phyloP scores from a whole-genome alignment of 768 basidiomycete species.

The Neoboletus brunneissimus region DNA sequence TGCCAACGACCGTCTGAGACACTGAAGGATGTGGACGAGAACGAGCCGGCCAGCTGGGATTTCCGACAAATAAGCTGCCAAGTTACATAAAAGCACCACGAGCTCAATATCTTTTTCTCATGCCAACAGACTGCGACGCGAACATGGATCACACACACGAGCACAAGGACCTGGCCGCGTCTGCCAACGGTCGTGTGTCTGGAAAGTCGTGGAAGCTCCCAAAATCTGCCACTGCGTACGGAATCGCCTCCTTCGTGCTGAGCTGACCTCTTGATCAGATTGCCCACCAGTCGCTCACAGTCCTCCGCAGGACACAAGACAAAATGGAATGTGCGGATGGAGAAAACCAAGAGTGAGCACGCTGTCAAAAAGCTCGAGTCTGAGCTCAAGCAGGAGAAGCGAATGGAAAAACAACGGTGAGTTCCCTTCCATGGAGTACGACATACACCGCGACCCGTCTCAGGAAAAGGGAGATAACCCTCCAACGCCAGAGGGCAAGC shows the following conservation, averaged over 20 bases:
- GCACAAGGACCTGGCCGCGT: conserved; percentile 45
- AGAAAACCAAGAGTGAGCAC: conserved; percentile 57
- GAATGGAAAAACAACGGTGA: conserved; percentile 61
- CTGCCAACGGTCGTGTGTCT: conserved; percentile 63
- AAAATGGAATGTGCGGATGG: conserved; percentile 70
- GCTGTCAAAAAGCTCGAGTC: conserved; percentile 72
- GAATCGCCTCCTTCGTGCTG: not conserved
- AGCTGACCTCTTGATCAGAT: conserved; percentile 3
- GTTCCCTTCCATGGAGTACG: conserved; percentile 4
- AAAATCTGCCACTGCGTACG: conserved; percentile 53
- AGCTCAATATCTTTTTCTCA: conserved; percentile 16
- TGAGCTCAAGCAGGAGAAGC: conserved; percentile 76
- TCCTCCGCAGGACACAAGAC: conserved; percentile 63
- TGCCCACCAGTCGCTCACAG: conserved; percentile 57
- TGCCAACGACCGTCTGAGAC: conserved; percentile 7
- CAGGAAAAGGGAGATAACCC: conserved; percentile 66
- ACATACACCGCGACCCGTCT: conserved; percentile 1
- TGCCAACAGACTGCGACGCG: conserved; percentile 2
- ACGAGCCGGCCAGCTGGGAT: conserved; percentile 1
- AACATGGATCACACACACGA: not conserved
- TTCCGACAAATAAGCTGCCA: conserved; percentile 2
- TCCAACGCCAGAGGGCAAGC: conserved; percentile 66
- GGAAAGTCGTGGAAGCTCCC: conserved; percentile 65
- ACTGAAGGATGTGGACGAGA: not conserved
- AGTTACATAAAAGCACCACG: conserved; percentile 26